Conservation (phyloP, 768 basidiomycete species). For the Leccinum uliginosum region DNA sequence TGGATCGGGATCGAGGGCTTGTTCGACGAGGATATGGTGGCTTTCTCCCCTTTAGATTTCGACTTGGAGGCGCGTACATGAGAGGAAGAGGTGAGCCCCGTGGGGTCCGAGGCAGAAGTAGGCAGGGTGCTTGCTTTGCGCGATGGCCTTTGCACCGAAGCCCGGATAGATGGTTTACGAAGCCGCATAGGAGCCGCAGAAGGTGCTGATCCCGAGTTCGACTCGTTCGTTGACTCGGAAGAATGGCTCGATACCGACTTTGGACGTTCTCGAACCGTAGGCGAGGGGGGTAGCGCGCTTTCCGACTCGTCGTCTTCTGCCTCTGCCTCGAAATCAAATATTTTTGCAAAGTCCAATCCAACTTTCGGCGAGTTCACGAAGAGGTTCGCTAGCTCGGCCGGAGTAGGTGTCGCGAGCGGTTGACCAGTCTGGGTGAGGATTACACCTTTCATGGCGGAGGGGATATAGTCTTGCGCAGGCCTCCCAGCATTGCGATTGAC, state of each 20-base stretch:
- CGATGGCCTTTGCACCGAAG: conserved; percentile 32
- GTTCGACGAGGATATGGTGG: not conserved
- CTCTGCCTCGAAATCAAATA: conserved; percentile 58
- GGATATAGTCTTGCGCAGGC: conserved; percentile 24
- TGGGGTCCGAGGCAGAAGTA: conserved; percentile 40
- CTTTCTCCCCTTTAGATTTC: not conserved
- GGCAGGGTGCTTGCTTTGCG: conserved; percentile 25
- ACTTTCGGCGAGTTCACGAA: conserved; percentile 69
- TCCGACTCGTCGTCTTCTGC: conserved; percentile 28
- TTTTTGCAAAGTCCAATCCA: conserved; percentile 71
- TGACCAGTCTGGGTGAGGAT: conserved; percentile 78
- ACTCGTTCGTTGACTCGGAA: conserved; percentile 25
- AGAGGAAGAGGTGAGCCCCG: conserved; percentile 25
- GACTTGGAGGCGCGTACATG: conserved; percentile 15
- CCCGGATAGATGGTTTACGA: conserved; percentile 55
- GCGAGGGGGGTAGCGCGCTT: conserved; percentile 41
- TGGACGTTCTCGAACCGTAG: conserved; percentile 41
- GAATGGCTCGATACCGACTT: conserved; percentile 27
- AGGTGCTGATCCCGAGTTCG: conserved; percentile 16
- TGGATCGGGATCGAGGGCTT: conserved; percentile 16
- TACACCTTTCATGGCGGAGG: conserved; percentile 71
- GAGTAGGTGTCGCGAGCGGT: conserved; percentile 64
- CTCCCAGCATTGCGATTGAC: conserved; percentile 35
- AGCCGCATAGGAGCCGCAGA: conserved; percentile 43
- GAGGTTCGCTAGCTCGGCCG: conserved; percentile 59